Evolutionary conservation across 2,329 filamentous ascomycete genomes (phyloP).

Genomic region (Paradendryphiella salina): DNA sequence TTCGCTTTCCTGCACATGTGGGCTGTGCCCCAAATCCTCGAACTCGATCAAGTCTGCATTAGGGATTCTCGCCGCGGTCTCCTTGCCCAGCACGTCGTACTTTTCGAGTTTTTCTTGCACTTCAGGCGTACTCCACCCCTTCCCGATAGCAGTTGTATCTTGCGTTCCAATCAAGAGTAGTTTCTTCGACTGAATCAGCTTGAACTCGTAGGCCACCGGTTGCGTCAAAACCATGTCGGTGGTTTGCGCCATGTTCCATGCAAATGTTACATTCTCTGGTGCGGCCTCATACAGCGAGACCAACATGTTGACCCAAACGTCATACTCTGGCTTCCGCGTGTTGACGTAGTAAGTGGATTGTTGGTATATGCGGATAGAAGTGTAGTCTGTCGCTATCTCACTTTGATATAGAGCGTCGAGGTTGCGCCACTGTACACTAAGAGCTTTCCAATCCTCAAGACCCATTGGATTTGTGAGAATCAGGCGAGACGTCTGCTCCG

Average conservation of each 20-base stretch:
- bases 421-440: conserved; percentile 31
- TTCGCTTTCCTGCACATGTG: conserved; percentile 57
- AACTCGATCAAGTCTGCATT: conserved; percentile 54
- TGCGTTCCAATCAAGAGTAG: conserved; percentile 57
- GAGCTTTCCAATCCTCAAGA: conserved; percentile 57
- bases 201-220: conserved; percentile 57
- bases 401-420: conserved; percentile 24
- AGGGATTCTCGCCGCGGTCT: conserved; percentile 51
- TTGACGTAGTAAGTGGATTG: conserved; percentile 37
- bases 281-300: conserved; percentile 55
- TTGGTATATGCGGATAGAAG: conserved; percentile 33
- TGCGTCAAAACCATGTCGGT: conserved; percentile 61
- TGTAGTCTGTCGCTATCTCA: conserved; percentile 31
- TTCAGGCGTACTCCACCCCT: conserved; percentile 50
- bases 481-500: conserved; percentile 49
- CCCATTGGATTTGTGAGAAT: conserved; percentile 59
- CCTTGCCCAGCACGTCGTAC: conserved; percentile 56
- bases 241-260: conserved; percentile 55
- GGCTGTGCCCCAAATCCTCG: conserved; percentile 56
- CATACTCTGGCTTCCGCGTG: conserved; percentile 56
- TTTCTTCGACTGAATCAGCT: conserved; percentile 51
- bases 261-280: conserved; percentile 47
- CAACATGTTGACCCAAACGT: conserved; percentile 61
- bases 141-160: conserved; percentile 60
- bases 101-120: conserved; percentile 49